These are phyloP conservation scores for Micractinium sp. DNA, from an alignment of 139 green algal genomes.

Conservation along the genomic window DNA sequence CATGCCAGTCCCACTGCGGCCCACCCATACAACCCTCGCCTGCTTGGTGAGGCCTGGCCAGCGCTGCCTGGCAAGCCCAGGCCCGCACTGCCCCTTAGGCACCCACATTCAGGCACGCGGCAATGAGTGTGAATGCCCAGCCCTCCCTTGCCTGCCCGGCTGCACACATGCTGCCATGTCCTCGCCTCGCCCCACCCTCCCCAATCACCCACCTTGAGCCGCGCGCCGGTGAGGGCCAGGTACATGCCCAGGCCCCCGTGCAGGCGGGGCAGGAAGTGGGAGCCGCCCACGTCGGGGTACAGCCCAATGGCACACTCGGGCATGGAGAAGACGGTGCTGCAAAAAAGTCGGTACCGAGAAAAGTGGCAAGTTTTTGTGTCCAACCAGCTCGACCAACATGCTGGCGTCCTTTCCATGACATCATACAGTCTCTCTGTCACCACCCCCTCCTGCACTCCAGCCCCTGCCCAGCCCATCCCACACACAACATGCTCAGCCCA, in stretches of 20 bases:
- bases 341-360: too few species aligned
- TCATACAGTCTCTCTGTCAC: background rate
- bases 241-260: conserved; percentile 74
- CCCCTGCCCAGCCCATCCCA: background rate
- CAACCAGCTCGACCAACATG: too few species aligned
- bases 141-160: conserved; percentile 17
- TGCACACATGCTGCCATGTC: too few species aligned
- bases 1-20: too few species aligned
- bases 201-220: conserved; percentile 65
- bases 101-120: conserved; percentile 61
- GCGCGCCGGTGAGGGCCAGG: conserved; percentile 82
- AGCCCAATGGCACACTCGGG: conserved; percentile 96
- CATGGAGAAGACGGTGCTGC: conserved; percentile 95
- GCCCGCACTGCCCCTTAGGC: too few species aligned
- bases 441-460: background rate
- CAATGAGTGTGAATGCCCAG: conserved; percentile 84
- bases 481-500: background rate
- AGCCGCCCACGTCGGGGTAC: conserved; percentile 93
- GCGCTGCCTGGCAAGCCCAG: too few species aligned
- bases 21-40: too few species aligned
- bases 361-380: too few species aligned
- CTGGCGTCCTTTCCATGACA: too few species aligned
- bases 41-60: too few species aligned
- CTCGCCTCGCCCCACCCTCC: too few species aligned
- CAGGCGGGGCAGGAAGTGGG: conserved; percentile 81